Evolutionary conservation across 345 rosid species (phyloP).

Genomic region (Anastatica hierochuntica): DNA sequence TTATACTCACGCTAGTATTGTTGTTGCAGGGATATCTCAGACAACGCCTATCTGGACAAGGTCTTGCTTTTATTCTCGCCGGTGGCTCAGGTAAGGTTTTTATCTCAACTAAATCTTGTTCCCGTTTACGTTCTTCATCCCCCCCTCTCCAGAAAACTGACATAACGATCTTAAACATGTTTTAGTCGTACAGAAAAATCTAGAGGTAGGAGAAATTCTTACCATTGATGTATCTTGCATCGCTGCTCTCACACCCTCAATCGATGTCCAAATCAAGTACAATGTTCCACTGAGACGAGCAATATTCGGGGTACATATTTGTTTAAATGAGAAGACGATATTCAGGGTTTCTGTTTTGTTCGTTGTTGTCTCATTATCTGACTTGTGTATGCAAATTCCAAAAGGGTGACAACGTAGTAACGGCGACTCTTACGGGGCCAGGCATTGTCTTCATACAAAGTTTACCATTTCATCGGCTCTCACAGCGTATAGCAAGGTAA

Average conservation of each 20-base stretch:
- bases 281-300: slow-evolving; percentile 84
- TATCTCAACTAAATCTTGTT: background rate
- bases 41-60: slow-evolving; percentile 88
- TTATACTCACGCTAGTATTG: background rate
- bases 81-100: slow-evolving; percentile 78
- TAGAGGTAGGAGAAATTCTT: slow-evolving; percentile 77
- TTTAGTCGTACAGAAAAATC: slow-evolving; percentile 84
- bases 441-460: slow-evolving; percentile 97
- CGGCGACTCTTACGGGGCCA: slow-evolving; percentile 79
- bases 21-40: slow-evolving; percentile 66
- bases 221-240: slow-evolving; percentile 78
- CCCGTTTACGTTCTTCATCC: background rate
- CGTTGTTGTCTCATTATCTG: background rate
- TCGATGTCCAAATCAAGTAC: slow-evolving; percentile 78
- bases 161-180: slow-evolving; percentile 24
- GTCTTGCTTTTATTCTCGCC: slow-evolving; percentile 87
- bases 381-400: background rate
- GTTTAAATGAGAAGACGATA: background rate
- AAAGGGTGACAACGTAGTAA: slow-evolving; percentile 86
- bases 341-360: background rate
- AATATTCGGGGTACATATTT: slow-evolving; percentile 64
- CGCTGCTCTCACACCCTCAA: slow-evolving; percentile 58
- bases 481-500: slow-evolving; percentile 90
- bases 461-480: slow-evolving; percentile 75
- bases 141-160: background rate